Conservation (phyloP, 352 stramenopile genomes). For the Globisporangium barbulae region DNA sequence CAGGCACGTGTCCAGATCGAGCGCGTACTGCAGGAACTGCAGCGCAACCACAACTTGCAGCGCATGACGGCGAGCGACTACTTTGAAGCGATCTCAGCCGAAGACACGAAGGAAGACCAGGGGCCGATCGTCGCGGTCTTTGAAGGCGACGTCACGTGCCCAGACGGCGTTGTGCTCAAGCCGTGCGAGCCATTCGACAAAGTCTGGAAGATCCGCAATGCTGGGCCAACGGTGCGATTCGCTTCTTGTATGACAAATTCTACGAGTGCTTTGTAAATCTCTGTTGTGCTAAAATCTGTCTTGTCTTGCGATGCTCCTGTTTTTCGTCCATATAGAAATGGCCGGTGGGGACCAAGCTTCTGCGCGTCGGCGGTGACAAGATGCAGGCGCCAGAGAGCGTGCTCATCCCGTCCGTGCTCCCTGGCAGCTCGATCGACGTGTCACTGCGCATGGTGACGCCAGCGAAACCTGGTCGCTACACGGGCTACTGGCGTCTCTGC, state of each 20-base stretch:
- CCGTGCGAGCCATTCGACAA: conserved; percentile 77
- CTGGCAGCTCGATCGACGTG: conserved; percentile 68
- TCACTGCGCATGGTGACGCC: conserved; percentile 64
- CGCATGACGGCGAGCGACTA: conserved; percentile 68
- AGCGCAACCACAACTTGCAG: conserved; percentile 66
- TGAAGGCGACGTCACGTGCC: conserved; percentile 82
- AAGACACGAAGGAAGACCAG: conserved; percentile 71
- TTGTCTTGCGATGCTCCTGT: background rate
- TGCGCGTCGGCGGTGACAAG: conserved; percentile 69
- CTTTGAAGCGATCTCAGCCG: conserved; percentile 65
- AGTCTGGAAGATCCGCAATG: conserved; percentile 86
- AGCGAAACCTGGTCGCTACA: conserved; percentile 61
- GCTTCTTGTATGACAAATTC: background rate
- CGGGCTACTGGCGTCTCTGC: conserved; percentile 87
- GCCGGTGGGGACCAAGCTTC: conserved; percentile 62
- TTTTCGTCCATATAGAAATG: conserved; percentile 40
- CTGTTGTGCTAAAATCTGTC: background rate
- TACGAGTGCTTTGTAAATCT: background rate
- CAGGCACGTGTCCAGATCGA: conserved; percentile 71
- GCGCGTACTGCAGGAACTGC: conserved; percentile 66
- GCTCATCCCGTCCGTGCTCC: conserved; percentile 61
- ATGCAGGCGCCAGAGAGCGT: conserved; percentile 74
- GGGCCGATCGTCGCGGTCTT: conserved; percentile 78
- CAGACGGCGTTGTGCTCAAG: conserved; percentile 74
- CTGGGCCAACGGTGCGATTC: conserved; percentile 37